Conservation (phyloP, 2,329 filamentous ascomycete species). For the Coniochaeta sp. region DNA sequence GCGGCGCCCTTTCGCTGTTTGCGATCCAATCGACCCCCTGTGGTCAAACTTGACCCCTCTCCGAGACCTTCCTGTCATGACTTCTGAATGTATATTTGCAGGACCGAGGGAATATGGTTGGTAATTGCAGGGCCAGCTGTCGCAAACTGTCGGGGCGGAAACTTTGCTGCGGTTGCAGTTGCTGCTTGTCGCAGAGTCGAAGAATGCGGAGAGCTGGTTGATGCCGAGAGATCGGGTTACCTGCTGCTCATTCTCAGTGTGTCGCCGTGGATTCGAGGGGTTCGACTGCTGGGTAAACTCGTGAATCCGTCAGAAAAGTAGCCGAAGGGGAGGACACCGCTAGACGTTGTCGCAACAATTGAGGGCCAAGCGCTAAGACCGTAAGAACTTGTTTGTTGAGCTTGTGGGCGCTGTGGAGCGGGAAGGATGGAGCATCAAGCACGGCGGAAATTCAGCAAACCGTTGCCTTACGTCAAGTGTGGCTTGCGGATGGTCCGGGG, state of each 20-base stretch:
- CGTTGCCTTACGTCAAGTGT: neutral
- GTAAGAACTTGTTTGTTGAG: neutral
- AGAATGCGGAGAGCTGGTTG: neutral
- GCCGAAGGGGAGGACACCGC: too few relatives aligned
- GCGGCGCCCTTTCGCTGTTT: slow-evolving; percentile 47
- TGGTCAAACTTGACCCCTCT: slow-evolving; percentile 50
- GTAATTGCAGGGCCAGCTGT: neutral
- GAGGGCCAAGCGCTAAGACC: neutral
- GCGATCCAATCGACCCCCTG: slow-evolving; percentile 38
- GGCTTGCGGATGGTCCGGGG: neutral
- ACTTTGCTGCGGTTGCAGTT: neutral
- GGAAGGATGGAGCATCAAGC: neutral
- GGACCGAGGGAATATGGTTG: too few relatives aligned
- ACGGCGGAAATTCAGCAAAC: neutral
- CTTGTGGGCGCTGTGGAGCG: neutral
- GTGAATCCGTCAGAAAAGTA: too few relatives aligned
- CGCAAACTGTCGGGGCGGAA: slow-evolving; percentile 2
- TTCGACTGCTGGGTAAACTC: too few relatives aligned
- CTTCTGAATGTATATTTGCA: neutral
- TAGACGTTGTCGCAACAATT: neutral
- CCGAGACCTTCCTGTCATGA: slow-evolving; percentile 27
- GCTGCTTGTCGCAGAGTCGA: neutral
- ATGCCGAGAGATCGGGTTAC: neutral
- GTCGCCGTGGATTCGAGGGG: too few relatives aligned
- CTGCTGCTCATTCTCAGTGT: neutral